phyloP scores from a whole-genome alignment of 192 early-diverging fungal species.

The Coemansia sp. region DNA sequence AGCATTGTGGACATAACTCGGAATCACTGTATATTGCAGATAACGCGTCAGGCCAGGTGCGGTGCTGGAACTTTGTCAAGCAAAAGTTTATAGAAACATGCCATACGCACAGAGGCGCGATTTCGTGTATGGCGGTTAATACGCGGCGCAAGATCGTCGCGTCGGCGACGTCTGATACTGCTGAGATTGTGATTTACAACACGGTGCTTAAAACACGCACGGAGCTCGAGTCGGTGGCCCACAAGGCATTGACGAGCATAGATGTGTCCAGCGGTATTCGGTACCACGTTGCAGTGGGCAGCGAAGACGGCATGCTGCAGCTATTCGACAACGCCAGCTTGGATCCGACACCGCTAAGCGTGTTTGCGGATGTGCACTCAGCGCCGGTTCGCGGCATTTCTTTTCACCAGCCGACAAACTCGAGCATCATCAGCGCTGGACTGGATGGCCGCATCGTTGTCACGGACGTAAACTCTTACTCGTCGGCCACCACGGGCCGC shows the following conservation, averaged over 20 bases:
- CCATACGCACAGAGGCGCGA: conserved; percentile 39
- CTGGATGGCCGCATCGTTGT: conserved; percentile 28
- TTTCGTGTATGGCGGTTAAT: conserved; percentile 44
- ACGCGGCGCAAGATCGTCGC: conserved; percentile 28
- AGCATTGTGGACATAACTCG: conserved; percentile 27
- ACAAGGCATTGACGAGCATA: conserved; percentile 30
- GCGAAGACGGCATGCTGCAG: conserved; percentile 45
- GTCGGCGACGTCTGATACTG: conserved; percentile 32
- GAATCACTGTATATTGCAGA: conserved; percentile 36
- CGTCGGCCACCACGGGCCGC: background rate
- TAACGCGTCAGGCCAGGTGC: conserved; percentile 35
- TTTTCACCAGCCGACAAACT: conserved; percentile 13
- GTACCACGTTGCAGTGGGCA: conserved; percentile 30
- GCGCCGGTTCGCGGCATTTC: conserved; percentile 33
- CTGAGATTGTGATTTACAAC: conserved; percentile 45
- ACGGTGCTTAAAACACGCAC: conserved; percentile 35
- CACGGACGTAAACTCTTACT: conserved; percentile 22
- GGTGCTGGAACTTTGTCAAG: conserved; percentile 39
- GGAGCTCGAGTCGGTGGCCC: conserved; percentile 36
- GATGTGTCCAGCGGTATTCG: conserved; percentile 23
- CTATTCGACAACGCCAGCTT: conserved; percentile 40
- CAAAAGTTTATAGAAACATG: conserved; percentile 22
- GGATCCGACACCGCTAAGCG: conserved; percentile 17
- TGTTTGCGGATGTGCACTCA: conserved; percentile 23
- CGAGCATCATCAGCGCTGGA: conserved; percentile 18